These are phyloP conservation scores for Ramalina peruviana DNA, from an alignment of 495 filamentous ascomycete genomes.

Conservation along the genomic window DNA sequence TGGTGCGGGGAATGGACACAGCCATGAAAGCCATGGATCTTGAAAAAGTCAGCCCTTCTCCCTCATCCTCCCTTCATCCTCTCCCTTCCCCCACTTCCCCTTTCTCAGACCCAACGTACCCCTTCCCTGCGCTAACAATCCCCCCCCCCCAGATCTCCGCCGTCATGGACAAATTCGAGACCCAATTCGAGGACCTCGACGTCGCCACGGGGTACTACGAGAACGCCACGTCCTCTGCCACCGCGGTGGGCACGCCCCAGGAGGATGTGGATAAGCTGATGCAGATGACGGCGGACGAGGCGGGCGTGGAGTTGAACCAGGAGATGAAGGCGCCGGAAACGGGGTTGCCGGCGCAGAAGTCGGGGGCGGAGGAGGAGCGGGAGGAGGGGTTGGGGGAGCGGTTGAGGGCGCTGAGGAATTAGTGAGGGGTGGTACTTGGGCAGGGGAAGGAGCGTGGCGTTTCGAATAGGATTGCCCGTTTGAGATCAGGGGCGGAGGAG, in stretches of 20 bases:
- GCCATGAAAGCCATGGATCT: constrained; percentile 39
- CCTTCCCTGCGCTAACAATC: not conserved
- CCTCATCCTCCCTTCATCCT: not conserved
- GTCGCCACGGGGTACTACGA: constrained; percentile 73
- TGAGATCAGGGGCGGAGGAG: constrained; percentile 8
- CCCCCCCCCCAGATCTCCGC: constrained; percentile 32
- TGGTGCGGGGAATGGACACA: constrained; percentile 49
- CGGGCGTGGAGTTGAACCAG: constrained; percentile 56
- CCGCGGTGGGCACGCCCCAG: constrained; percentile 62
- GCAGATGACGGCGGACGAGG: constrained; percentile 69
- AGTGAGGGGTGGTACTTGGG: not conserved
- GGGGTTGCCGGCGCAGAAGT: constrained; percentile 20
- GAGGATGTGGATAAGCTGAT: constrained; percentile 73
- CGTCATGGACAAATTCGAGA: constrained; percentile 65
- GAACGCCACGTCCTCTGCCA: constrained; percentile 62
- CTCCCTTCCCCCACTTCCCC: not conserved
- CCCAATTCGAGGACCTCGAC: constrained; percentile 74
- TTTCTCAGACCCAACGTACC: not conserved
- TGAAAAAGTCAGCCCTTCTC: constrained; percentile 11
- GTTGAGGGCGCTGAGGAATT: constrained; percentile 34
- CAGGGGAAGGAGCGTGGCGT: constrained; percentile 5
- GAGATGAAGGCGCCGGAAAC: constrained; percentile 44
- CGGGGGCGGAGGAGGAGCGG: constrained; percentile 29
- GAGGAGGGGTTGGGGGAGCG: constrained; percentile 33
- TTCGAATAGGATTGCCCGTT: not conserved